A percentile compares a stretch with the other conserved stretches of the same genome.
Conservation (phyloP, 1,284 basidiomycete genomes). For the Cutaneotrichosporon arboriforme region DNA sequence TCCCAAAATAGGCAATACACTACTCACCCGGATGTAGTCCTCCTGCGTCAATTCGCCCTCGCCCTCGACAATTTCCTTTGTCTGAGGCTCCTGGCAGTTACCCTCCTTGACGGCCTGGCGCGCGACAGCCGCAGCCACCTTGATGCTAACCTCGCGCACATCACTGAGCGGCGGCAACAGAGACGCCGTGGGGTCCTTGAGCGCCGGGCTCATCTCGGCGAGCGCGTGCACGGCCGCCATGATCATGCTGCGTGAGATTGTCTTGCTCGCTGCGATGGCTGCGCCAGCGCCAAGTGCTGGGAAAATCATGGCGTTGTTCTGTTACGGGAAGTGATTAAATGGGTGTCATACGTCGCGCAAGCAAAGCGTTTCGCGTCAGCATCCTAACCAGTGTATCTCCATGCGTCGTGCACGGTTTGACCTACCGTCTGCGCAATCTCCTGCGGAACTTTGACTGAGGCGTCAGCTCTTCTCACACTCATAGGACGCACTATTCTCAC, state of each 20-base stretch:
- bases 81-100: conserved; percentile 36
- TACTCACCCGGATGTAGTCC: conserved; percentile 31
- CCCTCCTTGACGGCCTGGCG: conserved; percentile 71
- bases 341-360: no score
- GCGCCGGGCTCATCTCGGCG: conserved; percentile 68
- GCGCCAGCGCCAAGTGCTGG: conserved; percentile 70
- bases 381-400: no score
- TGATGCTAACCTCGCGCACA: conserved; percentile 55
- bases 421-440: conserved; percentile 27
- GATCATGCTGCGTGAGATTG: conserved; percentile 63
- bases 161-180: conserved; percentile 59
- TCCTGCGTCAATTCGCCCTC: conserved; percentile 33
- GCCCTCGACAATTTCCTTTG: conserved; percentile 39
- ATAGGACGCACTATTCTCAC: conserved; percentile 32
- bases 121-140: conserved; percentile 65
- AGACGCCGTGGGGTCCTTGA: conserved; percentile 58
- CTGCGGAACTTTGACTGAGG: conserved; percentile 21
- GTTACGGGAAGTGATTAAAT: no score
- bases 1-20: no score
- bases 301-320: conserved; percentile 65
- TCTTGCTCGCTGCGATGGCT: conserved; percentile 59
- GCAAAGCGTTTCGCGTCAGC: no score
- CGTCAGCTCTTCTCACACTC: no score
- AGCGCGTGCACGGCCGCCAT: conserved; percentile 63
- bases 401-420: no score